Percentiles rank a stretch among this genome's conserved stretches.
These are phyloP conservation scores for Penicillium arizonense DNA, from an alignment of 495 filamentous ascomycete genomes.

Conservation along the genomic window DNA sequence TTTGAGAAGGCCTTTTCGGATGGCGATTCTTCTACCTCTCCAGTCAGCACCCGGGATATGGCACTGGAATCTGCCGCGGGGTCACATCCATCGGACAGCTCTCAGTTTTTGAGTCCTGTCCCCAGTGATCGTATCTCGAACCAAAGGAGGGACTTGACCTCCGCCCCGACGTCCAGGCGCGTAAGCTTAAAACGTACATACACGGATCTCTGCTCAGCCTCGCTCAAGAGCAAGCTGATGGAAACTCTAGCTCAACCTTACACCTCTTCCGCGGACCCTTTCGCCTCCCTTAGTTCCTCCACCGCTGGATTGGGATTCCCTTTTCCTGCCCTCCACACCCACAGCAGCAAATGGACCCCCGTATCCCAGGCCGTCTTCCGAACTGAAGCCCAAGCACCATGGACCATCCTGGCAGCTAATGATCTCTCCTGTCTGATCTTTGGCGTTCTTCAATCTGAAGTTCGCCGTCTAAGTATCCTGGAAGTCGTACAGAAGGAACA, in stretches of 20 bases:
- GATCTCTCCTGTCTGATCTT: slow-evolving; percentile 95
- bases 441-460: slow-evolving; percentile 89
- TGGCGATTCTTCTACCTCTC: slow-evolving; percentile 26
- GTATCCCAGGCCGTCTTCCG: slow-evolving; percentile 96
- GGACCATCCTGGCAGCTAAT: slow-evolving; percentile 96
- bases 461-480: slow-evolving; percentile 90
- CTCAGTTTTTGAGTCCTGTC: slow-evolving; percentile 28
- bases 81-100: slow-evolving; percentile 22
- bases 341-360: slow-evolving; percentile 85
- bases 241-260: slow-evolving; percentile 89
- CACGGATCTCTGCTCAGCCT: slow-evolving; percentile 72
- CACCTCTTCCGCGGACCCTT: slow-evolving; percentile 44
- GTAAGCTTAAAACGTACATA: slow-evolving; percentile 82
- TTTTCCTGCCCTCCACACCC: slow-evolving; percentile 64
- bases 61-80: slow-evolving; percentile 15
- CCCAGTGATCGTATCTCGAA: slow-evolving; percentile 33
- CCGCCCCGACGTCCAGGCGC: slow-evolving; percentile 53
- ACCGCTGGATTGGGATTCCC: slow-evolving; percentile 39
- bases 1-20: slow-evolving; percentile 74
- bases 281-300: slow-evolving; percentile 42
- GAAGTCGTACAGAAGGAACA: slow-evolving; percentile 90
- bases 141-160: slow-evolving; percentile 32
- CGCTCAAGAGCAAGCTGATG: slow-evolving; percentile 78
- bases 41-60: slow-evolving; percentile 18
- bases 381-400: slow-evolving; percentile 81